Percentiles rank a stretch among this genome's conserved stretches.
Evolutionary conservation across 108 stramenopile genomes (phyloP).

Genomic region (Fragilariopsis cylindrus): DNA sequence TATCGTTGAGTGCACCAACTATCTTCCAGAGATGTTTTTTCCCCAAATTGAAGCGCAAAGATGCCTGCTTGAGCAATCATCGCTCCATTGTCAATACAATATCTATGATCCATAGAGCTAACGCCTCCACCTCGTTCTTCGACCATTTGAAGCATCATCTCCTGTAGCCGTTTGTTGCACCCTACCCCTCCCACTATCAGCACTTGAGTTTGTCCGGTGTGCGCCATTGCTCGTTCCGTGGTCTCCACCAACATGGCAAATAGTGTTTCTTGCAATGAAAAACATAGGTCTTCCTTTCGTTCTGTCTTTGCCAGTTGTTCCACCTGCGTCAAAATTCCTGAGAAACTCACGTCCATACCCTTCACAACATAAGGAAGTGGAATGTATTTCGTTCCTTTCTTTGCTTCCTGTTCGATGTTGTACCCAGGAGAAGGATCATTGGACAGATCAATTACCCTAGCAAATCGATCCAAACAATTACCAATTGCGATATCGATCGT

Average conservation of each 20-base stretch:
- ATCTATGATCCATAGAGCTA: constrained; percentile 98
- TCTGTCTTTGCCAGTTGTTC: constrained; percentile 56
- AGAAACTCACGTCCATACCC: constrained; percentile 99
- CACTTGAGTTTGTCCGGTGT: constrained; percentile 87
- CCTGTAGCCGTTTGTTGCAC: constrained; percentile 96
- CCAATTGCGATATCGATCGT: constrained; percentile 99
- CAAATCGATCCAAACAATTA: constrained; percentile 99
- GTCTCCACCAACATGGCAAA: constrained; percentile 99
- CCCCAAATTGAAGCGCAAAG: constrained; percentile 92
- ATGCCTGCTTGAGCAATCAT: constrained; percentile 99
- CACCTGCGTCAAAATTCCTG: constrained; percentile 59
- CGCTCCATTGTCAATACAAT: constrained; percentile 99
- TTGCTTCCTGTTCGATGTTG: constrained; percentile 97
- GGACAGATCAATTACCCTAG: constrained; percentile 88
- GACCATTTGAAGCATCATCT: constrained; percentile 97
- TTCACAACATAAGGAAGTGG: constrained; percentile 98
- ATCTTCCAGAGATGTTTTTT: constrained; percentile 76
- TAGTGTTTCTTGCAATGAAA: constrained; percentile 96
- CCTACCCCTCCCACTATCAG: constrained; percentile 99
- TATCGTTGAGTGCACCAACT: constrained; percentile 93
- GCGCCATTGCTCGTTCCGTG: constrained; percentile 99
- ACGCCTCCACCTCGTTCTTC: constrained; percentile 86
- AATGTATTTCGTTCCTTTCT: constrained; percentile 50
- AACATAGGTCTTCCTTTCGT: constrained; percentile 92
- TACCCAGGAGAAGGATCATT: constrained; percentile 99